Conservation (phyloP, 352 stramenopile species). For the Phytophthora syringae region DNA sequence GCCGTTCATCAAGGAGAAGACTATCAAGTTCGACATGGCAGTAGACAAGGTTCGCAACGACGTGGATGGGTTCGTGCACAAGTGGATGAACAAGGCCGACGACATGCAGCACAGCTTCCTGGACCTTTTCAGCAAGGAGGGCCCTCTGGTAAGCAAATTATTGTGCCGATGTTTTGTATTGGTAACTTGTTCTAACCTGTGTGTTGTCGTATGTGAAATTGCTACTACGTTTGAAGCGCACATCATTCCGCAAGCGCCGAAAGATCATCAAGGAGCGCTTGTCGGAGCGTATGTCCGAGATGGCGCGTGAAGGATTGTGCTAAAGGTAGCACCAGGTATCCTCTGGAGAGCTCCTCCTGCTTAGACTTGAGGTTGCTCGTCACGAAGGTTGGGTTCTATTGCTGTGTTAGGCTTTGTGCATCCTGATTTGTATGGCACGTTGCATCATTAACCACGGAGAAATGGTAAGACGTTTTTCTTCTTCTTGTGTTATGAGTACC, state of each 20-base stretch:
- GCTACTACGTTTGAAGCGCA: conserved; percentile 47
- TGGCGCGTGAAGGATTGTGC: conserved; percentile 79
- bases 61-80: conserved; percentile 79
- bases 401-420: conserved; percentile 23
- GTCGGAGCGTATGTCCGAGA: conserved; percentile 73
- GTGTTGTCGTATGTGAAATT: conserved; percentile 8
- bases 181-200: conserved; percentile 1
- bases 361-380: conserved; percentile 10
- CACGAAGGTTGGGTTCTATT: background rate
- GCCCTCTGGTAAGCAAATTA: conserved; percentile 57
- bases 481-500: conserved; percentile 35
- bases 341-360: conserved; percentile 2
- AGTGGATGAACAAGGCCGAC: conserved; percentile 79
- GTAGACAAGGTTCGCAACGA: conserved; percentile 86
- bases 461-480: conserved; percentile 31
- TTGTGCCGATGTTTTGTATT: background rate
- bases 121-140: conserved; percentile 82
- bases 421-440: conserved; percentile 32
- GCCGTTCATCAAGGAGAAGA: conserved; percentile 88
- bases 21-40: conserved; percentile 89
- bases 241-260: conserved; percentile 79
- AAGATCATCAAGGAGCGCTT: conserved; percentile 84
- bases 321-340: conserved; percentile 34
- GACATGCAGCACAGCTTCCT: conserved; percentile 83
- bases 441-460: conserved; percentile 33